A percentile compares a stretch with the other conserved stretches of the same genome.
phyloP scores from a whole-genome alignment of 805 yeast species.

The Metschnikowia orientalis region DNA sequence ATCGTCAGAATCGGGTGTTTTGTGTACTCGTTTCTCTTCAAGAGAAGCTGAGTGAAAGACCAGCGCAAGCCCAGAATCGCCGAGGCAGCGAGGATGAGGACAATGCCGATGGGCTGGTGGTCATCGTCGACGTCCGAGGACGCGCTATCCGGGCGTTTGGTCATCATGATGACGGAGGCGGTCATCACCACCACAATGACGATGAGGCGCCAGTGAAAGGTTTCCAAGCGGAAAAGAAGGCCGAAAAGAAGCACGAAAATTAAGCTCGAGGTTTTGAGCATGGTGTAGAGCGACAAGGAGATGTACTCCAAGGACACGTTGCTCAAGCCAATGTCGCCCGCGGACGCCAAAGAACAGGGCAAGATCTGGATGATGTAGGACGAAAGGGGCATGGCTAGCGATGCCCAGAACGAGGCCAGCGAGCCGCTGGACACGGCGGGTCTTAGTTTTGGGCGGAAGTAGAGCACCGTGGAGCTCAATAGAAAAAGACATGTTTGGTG shows the following conservation, averaged over 20 bases:
- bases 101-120: conserved; percentile 51
- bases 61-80: conserved; percentile 87
- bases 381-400: conserved; percentile 18
- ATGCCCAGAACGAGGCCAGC: conserved; percentile 10
- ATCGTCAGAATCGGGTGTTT: conserved; percentile 82
- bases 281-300: conserved; percentile 81
- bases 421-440: conserved; percentile 25
- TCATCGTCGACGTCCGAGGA: conserved; percentile 17
- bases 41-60: conserved; percentile 86
- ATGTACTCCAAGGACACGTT: conserved; percentile 78
- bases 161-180: conserved; percentile 85
- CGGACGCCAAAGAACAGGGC: conserved; percentile 84
- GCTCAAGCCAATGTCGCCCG: conserved; percentile 92
- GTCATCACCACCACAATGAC: conserved; percentile 77
- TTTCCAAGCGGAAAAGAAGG: conserved; percentile 72
- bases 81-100: conserved; percentile 72
- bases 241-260: conserved; percentile 90
- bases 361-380: conserved; percentile 51
- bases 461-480: conserved; percentile 46
- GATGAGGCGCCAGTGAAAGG: conserved; percentile 60
- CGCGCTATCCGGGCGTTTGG: conserved; percentile 35
- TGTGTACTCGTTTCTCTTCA: conserved; percentile 55
- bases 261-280: conserved; percentile 85
- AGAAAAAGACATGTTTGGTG: conserved; percentile 73
- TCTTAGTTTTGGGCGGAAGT: conserved; percentile 45